phyloP scores from a whole-genome alignment of 352 stramenopile genomes.

The Globisporangium emineosum region DNA sequence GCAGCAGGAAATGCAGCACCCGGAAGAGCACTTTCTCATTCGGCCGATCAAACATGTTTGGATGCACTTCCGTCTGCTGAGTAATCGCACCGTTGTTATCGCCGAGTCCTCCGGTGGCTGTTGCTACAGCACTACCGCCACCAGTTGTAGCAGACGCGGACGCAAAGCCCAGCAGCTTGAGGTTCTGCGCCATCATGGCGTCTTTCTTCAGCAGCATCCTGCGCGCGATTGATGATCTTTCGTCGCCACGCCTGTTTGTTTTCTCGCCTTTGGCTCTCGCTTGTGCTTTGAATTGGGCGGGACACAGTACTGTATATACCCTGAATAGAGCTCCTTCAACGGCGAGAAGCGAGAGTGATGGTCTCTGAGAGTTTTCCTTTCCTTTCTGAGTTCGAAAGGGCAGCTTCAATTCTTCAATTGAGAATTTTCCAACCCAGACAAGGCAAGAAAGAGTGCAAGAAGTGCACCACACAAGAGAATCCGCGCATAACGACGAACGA shows the following conservation, averaged over 20 bases:
- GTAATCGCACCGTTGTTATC: neutral
- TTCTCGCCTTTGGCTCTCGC: neutral
- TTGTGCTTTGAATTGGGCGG: neutral
- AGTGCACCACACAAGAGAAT: neutral
- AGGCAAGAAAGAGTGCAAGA: neutral
- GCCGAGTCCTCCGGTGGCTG: neutral
- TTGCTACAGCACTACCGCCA: neutral
- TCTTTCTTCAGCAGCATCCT: conserved; percentile 32
- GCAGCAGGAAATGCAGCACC: conserved; percentile 45
- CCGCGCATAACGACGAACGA: neutral
- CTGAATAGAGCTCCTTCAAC: conserved; percentile 18
- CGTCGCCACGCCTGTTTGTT: neutral
- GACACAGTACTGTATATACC: conserved; percentile 11
- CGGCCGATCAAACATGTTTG: conserved; percentile 44
- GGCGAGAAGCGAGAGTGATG: conserved; percentile 25
- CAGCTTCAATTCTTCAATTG: neutral
- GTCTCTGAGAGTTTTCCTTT: conserved; percentile 13
- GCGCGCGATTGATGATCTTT: neutral
- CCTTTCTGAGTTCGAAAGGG: conserved; percentile 2
- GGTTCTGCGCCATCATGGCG: conserved; percentile 42
- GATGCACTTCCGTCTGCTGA: conserved; percentile 20
- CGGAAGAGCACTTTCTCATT: conserved; percentile 57
- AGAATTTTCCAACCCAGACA: conserved; percentile 4
- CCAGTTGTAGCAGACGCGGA: neutral
- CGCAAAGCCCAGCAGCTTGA: conserved; percentile 38